Conservation (phyloP, 129 eudicot species). For the Flaveria bidentis region DNA sequence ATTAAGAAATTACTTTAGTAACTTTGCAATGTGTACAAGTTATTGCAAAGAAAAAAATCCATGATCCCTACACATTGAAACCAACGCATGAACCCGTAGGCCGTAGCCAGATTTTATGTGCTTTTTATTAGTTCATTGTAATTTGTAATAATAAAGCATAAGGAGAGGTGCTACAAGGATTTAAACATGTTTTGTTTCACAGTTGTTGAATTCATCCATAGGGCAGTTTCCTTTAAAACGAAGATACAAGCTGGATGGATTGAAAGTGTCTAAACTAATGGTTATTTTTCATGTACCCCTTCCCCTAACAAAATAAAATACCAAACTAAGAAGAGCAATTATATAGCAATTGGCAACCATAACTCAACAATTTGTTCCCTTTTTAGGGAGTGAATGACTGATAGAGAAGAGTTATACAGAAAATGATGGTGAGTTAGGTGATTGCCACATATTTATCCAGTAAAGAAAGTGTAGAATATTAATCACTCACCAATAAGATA, state of each 20-base stretch:
- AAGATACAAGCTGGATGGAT: no score
- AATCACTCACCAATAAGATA: conserved; percentile 76
- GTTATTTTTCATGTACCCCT: conserved; percentile 1
- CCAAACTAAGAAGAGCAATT: background rate
- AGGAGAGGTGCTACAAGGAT: background rate
- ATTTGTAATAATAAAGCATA: background rate
- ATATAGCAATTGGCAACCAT: background rate
- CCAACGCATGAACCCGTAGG: background rate
- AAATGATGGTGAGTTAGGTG: background rate
- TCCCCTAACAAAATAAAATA: background rate
- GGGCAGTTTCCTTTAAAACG: background rate
- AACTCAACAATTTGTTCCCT: background rate
- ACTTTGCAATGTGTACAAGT: background rate
- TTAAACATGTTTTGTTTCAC: background rate
- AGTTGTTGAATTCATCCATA: background rate
- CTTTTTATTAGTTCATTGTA: background rate
- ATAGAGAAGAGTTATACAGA: background rate
- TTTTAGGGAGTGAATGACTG: background rate
- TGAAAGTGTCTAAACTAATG: background rate
- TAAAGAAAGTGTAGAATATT: conserved; percentile 9
- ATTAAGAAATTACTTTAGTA: conserved; percentile 37
- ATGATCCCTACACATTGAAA: conserved; percentile 1
- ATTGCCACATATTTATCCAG: conserved; percentile 11
- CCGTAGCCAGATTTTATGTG: background rate
- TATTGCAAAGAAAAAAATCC: background rate